Percentiles rank a stretch among this genome's conserved stretches.
These are phyloP conservation scores for Paramecium sexaurelia DNA, from an alignment of 73 alveolate species.

Conservation along the genomic window DNA sequence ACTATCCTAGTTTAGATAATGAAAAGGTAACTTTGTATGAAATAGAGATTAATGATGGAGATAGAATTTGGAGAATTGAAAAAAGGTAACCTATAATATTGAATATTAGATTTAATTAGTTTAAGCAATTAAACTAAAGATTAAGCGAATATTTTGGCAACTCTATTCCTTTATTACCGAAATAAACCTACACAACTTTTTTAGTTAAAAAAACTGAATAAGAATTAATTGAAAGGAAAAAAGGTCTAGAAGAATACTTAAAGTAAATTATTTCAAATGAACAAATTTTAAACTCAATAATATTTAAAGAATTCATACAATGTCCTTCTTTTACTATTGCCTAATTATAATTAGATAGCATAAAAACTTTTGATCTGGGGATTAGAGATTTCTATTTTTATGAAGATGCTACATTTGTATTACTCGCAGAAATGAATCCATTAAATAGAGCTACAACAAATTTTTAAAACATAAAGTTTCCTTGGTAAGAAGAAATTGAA, in stretches of 20 bases:
- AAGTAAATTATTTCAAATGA: neutral
- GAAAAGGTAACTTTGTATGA: neutral
- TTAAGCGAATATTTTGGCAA: constrained; percentile 6
- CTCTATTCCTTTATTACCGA: neutral
- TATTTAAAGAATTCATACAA: neutral
- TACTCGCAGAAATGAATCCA: neutral
- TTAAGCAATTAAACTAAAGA: constrained; percentile 8
- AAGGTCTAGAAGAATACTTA: neutral
- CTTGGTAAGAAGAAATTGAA: neutral
- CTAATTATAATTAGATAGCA: neutral
- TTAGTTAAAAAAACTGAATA: neutral
- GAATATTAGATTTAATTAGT: neutral
- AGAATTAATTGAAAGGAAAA: neutral
- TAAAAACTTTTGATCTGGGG: neutral
- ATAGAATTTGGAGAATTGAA: neutral
- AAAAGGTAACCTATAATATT: neutral
- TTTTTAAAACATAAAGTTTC: neutral
- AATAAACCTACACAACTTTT: neutral
- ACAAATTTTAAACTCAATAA: neutral
- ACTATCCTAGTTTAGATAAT: neutral
- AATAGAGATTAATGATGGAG: neutral
- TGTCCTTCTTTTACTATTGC: neutral
- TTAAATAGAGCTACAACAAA: neutral
- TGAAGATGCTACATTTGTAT: neutral
- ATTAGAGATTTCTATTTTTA: neutral